Evolutionary conservation across 441 rosid genomes (phyloP), one percentile per base, ranked within the genome.

Genomic region (Gossypium gossypioides): DNA sequence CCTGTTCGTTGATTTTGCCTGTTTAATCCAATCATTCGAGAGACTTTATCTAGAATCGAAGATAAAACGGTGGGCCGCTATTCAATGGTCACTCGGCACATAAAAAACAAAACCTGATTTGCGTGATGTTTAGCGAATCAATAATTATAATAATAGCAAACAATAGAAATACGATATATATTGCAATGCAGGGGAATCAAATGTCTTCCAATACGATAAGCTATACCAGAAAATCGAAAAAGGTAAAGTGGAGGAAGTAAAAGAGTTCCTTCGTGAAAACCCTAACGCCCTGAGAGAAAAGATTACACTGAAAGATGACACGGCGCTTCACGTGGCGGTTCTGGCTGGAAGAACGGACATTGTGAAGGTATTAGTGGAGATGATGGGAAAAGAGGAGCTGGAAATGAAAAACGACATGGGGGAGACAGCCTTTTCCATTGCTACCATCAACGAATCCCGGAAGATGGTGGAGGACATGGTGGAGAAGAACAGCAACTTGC

Each of bases 401-500:
- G 71, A 48, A 12, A 55, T 74, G 0, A 24, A 13, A 42, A 81
- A 81, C 76, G 25, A 32, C n/a, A 66, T 29, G 6, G 63, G 74
- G 6, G 82, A 80, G 15, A 84, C 87, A 3, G 76, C 84, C 2
- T 80, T 84, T 52, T 74, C 76, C 48, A 73, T 77, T 51, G 87
- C 84, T 3, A 79, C 82, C 7, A 75, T 79, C 10, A 80, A 82
- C 46, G 81, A 81, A 21, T 73, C 77, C 54, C 8, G 15, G 1
- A 32, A 68, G 55, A 79, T 84, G 55, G 80, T 79, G 0, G 62
- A 24, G 71, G 40, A 13, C 24, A 74, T 84, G 74, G 77, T 75
- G 9, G 8, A 27, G 13, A 74, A 69, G 61, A 72, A 80, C 27
- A 2, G 19, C 8, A 40, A 76, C 4, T 72, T 81, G 73, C 73